Evolutionary conservation across 768 basidiomycete genomes (phyloP), one percentile per base, ranked within the genome.

Genomic region (Leccinum disarticulatum): DNA sequence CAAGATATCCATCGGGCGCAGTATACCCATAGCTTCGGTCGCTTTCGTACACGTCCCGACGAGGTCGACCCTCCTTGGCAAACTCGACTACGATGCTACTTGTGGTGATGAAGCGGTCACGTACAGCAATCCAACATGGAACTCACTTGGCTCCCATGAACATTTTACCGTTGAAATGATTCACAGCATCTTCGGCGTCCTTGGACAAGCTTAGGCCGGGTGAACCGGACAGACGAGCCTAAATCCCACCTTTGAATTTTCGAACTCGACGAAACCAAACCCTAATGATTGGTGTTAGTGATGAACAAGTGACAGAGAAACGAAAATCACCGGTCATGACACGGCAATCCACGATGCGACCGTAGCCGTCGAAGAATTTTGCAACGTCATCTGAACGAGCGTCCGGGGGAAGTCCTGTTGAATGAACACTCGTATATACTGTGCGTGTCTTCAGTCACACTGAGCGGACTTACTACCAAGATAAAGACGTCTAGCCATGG

Each of bases 201-300:
- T 95, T 63, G 15, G 61, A 48, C 56, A 60, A 60, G 48, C 6
- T 68, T 61, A 62, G 25, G 19, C 31, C n/a, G 68, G 55, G 52
- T 54, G 48, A 38, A 49, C 28, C 4, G 52, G 31, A 28, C 10
- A 28, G 36, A 51, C 19, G 56, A 31, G 52, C 50, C 41, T 25
- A 57, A 31, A 53, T 51, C 38, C 27, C 46, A 85, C 94, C 77
- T 90, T 87, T 19, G 88, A 74, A 67, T 80, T 90, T 73, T 96
- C 96, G 69, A 97, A 98, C 75, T 98, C 96, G 65, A 98, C 87
- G 73, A 99, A 99, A 57, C 95, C 97, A 68, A 97, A 99, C 11
- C 93, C 93, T 93, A 61, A 46, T 35, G 46, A 3, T 51, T 62
- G 57, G 52, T 64, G 64, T 75, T 59, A 72, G 64, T 19, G 7